Evolutionary conservation across 495 filamentous ascomycete species (phyloP), one percentile per base, ranked within the genome.

Genomic region (Aspergillus biplanus): DNA sequence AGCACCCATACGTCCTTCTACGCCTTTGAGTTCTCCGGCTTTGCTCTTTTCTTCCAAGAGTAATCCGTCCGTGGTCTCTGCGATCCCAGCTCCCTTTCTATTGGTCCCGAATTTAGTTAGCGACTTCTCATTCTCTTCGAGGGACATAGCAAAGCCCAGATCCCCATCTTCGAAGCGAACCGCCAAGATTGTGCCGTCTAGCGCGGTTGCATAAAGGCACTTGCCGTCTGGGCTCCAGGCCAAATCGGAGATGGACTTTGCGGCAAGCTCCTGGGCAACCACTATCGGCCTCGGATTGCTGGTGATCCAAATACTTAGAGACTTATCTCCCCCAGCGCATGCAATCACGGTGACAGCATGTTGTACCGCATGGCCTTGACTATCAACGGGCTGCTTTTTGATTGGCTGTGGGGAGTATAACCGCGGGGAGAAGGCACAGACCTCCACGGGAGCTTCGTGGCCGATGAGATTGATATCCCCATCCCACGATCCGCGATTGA

Each of bases 381-480:
- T 69, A 62, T 85, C 82, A 15, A 70, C 53, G 32, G 73, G 62
- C 39, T 73, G 62, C 69, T 83, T 82, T 63, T 80, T 68, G 65
- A 74, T 52, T 12, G 90, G 90, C 37, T 90, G 84, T 34, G 83
- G 84, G n/a, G 88, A 88, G 74, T 97, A 98, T 42, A 98, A 76
- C 59, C 96, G 83, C 7, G 95, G 96, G 12, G 93, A 97, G 72
- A 99, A 99, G 63, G 95, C 90, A 79, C 94, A 97, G 12, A 98
- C 95, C 78, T 98, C 95, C 4, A 95, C 93, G 1, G 95, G 95
- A 7, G 90, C 93, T 83, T 99, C 95, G 69, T 98, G 96, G 4
- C 95, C 95, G 57, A 99, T 96, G 34, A 99, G 79, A 74, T 97
- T 96, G 78, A 98, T 98, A 72, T 98, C 92, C 59, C 92, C 91